phyloP scores from a whole-genome alignment of 805 yeast species.

The Saccharomycopsis fodiens region DNA sequence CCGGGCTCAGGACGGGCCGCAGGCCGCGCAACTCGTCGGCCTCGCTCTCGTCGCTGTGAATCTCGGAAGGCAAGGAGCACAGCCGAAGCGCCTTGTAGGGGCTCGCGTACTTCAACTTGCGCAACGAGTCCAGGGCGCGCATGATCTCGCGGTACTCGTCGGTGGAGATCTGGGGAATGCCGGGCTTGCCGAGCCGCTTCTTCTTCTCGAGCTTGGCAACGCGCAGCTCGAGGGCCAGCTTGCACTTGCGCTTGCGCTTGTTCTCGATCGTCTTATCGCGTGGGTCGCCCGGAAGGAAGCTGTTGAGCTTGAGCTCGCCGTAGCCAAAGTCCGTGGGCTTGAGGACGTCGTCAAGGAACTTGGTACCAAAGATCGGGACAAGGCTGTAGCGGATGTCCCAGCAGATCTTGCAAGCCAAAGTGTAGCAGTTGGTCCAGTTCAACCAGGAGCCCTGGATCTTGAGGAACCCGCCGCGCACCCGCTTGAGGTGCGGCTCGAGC shows the following conservation, averaged over 20 bases:
- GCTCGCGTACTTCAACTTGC: constrained; percentile 12
- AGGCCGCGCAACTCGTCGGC: background rate
- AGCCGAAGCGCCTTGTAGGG: background rate
- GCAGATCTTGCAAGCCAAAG: constrained; percentile 68
- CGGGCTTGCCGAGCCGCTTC: background rate
- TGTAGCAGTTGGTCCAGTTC: constrained; percentile 59
- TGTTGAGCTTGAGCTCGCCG: constrained; percentile 47
- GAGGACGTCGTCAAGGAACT: constrained; percentile 55
- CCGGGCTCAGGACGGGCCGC: background rate
- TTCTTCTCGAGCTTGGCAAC: background rate
- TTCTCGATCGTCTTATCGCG: constrained; percentile 17
- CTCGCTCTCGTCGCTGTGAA: background rate
- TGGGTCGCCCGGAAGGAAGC: constrained; percentile 17
- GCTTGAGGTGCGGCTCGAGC: constrained; percentile 51
- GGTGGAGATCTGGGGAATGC: background rate
- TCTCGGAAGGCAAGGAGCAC: constrained; percentile 9
- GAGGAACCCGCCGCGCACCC: constrained; percentile 85
- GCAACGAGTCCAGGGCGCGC: constrained; percentile 7
- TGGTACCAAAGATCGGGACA: constrained; percentile 72
- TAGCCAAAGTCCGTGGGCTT: constrained; percentile 54
- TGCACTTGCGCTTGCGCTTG: constrained; percentile 14
- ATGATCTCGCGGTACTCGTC: constrained; percentile 17
- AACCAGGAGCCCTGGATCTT: constrained; percentile 95
- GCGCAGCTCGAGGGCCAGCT: background rate
- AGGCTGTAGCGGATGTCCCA: constrained; percentile 67